phyloP scores from a whole-genome alignment of 192 early-diverging fungal species.

The Coemansia sp. region DNA sequence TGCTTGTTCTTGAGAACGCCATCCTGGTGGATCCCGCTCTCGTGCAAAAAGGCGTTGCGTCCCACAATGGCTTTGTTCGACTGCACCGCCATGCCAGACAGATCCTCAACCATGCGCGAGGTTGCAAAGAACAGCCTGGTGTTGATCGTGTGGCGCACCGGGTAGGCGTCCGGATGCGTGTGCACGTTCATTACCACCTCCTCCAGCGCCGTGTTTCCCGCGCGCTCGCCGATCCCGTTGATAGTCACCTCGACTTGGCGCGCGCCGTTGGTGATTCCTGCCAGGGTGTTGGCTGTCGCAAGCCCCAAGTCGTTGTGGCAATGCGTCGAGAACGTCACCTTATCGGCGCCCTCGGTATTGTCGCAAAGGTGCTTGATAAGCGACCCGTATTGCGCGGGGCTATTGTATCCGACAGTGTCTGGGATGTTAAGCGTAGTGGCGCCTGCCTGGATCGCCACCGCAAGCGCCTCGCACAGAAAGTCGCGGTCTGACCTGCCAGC shows the following conservation, averaged over 20 bases:
- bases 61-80: constrained; percentile 99
- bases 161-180: constrained; percentile 87
- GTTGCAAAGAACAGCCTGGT: constrained; percentile 84
- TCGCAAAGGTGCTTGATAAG: constrained; percentile 81
- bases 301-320: constrained; percentile 98
- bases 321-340: constrained; percentile 89
- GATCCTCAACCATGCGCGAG: constrained; percentile 85
- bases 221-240: constrained; percentile 98
- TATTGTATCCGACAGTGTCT: constrained; percentile 98
- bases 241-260: constrained; percentile 97
- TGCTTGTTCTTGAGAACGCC: constrained; percentile 94
- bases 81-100: constrained; percentile 95
- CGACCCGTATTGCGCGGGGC: constrained; percentile 84
- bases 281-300: constrained; percentile 94
- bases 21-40: constrained; percentile 98
- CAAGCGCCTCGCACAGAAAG: constrained; percentile 84
- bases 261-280: constrained; percentile 88
- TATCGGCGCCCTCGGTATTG: constrained; percentile 72
- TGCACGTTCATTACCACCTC: constrained; percentile 95
- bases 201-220: constrained; percentile 95
- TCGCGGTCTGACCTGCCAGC: constrained; percentile 87
- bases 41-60: constrained; percentile 94
- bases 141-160: constrained; percentile 90
- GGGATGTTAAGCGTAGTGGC: constrained; percentile 96
- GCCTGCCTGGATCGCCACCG: constrained; percentile 83